Evolutionary conservation across 495 filamentous ascomycete species (phyloP).

Genomic region (Aspergillus mulundensis): DNA sequence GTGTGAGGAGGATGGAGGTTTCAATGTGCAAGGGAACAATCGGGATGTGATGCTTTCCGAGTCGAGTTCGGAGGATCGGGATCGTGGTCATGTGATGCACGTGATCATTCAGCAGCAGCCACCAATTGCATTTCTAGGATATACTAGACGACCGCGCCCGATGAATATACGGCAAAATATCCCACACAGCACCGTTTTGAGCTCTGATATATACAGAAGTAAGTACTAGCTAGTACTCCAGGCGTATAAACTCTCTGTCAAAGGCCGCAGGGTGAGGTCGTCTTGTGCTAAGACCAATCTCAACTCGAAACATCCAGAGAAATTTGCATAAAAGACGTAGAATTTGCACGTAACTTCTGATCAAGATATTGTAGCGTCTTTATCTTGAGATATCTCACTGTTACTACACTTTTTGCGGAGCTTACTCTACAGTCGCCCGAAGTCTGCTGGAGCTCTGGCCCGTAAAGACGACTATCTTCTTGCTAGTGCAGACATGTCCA

Average conservation of each 20-base stretch:
- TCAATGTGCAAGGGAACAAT: conserved; percentile 30
- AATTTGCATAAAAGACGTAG: not conserved
- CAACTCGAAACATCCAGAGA: too few species aligned
- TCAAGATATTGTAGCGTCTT: not conserved
- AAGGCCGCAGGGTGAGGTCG: too few species aligned
- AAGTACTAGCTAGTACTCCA: too few species aligned
- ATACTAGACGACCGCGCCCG: too few species aligned
- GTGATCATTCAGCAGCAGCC: not conserved
- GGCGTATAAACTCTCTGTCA: too few species aligned
- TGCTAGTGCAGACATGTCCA: too few species aligned
- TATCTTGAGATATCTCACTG: not conserved
- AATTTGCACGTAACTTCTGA: not conserved
- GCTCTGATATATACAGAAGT: too few species aligned
- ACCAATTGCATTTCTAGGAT: not conserved
- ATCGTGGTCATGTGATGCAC: conserved; percentile 34
- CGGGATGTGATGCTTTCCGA: conserved; percentile 31
- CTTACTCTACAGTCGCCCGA: not conserved
- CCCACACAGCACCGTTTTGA: too few species aligned
- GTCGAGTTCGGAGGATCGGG: conserved; percentile 43
- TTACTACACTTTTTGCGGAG: not conserved
- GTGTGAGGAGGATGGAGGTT: conserved; percentile 23
- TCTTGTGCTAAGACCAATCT: too few species aligned
- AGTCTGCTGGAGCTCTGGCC: not conserved
- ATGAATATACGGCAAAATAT: not conserved
- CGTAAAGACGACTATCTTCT: too few species aligned